Evolutionary conservation across 768 basidiomycete species (phyloP), one percentile per base, ranked within the genome.

Genomic region (Trametes sanguinea): DNA sequence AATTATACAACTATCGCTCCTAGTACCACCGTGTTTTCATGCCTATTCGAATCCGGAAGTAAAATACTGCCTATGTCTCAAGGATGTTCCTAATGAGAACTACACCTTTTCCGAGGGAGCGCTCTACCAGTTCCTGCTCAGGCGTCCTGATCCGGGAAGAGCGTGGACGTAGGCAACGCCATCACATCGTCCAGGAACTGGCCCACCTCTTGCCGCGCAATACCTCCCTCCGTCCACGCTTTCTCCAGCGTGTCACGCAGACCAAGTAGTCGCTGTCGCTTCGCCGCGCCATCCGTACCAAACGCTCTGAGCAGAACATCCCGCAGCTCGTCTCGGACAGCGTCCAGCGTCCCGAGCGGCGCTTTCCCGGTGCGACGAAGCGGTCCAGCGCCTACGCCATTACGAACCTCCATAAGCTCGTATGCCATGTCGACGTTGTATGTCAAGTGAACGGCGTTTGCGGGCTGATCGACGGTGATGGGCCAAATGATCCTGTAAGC

Each of bases 381-480:
- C 4, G 17, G 29, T 3, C 42, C 32, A 6, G 32, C 46, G 2
- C 69, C 68, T 2, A 50, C 60, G 13, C 71, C 57, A 32, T 22
- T 6, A 9, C 57, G 69, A 2, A 70, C 69, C 51, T 71, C 67
- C 33, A 71, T 46, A 0, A 73, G 66, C 64, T 71, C 69, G 61
- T 70, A 73, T 14, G 65, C 72, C 42, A 73, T 57, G 32, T 66
- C 42, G 29, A 69, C 62, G 42, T 65, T 58, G 9, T 67, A 55
- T 2, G 65, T 62, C n/a, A 68, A 47, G n/a, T 66, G 59, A 8
- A 69, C 44, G 27, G 66, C 59, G 47, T 71, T 70, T 13, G 51
- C 11, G 1, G 72, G 64, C 48, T 71, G 70, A 50, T 61, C 67
- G 51, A 13, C 54, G 44, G 29, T 32, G 43, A 68, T 62, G 13